A percentile compares a stretch with the other conserved stretches of the same genome.
Evolutionary conservation across 106 monocot genomes (phyloP).

Genomic region (Phalaenopsis equestris): DNA sequence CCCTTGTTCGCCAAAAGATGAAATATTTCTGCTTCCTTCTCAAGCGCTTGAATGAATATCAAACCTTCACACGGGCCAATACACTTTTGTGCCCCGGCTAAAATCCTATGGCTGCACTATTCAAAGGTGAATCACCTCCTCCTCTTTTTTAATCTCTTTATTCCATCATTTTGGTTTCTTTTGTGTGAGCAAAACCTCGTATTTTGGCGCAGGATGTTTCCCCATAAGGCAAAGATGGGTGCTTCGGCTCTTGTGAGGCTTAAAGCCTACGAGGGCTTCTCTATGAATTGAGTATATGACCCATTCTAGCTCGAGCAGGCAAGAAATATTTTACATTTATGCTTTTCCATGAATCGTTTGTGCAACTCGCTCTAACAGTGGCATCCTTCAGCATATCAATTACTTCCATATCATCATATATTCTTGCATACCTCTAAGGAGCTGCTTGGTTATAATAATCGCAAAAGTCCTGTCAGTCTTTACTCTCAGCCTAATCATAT

Average conservation of each 20-base stretch:
- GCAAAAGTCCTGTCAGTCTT: too few relatives aligned
- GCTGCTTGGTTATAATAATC: too few relatives aligned
- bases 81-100: conserved; percentile 83
- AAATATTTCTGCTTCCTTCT: conserved; percentile 84
- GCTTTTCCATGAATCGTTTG: too few relatives aligned
- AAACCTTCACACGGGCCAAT: conserved; percentile 96
- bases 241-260: conserved; percentile 75
- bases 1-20: conserved; percentile 95
- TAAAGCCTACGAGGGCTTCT: conserved; percentile 80
- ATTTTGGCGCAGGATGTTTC: conserved; percentile 57
- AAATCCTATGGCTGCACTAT: conserved; percentile 90
- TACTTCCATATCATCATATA: too few relatives aligned
- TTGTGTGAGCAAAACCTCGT: not conserved
- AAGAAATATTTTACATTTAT: not conserved
- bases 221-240: conserved; percentile 96
- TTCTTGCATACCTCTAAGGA: too few relatives aligned
- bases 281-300: conserved; percentile 31
- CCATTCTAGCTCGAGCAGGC: not conserved
- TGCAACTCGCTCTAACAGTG: too few relatives aligned
- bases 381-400: too few relatives aligned
- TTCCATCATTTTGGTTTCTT: not conserved
- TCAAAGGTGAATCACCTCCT: conserved; percentile 37
- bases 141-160: not conserved
- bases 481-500: too few relatives aligned
- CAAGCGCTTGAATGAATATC: conserved; percentile 83